phyloP scores from a whole-genome alignment of 176 grass and related monocot genomes.

The Aegilops speltoides region DNA sequence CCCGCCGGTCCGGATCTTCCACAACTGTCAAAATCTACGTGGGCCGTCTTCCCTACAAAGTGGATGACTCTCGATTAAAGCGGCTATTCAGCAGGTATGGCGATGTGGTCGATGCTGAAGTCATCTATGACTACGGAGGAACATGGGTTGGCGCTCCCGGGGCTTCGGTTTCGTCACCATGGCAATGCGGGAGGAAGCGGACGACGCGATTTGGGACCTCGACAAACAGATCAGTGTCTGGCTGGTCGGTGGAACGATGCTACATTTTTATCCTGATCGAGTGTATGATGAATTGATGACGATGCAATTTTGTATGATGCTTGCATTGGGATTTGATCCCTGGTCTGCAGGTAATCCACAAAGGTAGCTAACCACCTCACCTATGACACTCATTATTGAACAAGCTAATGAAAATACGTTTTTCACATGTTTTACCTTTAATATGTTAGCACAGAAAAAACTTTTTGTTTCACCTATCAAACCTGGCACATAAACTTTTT shows the following conservation, averaged over 20 bases:
- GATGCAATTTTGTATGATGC: not conserved
- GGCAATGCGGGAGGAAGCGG: not conserved
- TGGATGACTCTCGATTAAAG: not conserved
- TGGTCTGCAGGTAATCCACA: no score
- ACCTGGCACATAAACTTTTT: no score
- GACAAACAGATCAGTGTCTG: not conserved
- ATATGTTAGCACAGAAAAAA: no score
- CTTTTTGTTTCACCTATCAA: no score
- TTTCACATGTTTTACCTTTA: no score
- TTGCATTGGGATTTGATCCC: no score
- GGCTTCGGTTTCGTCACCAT: not conserved
- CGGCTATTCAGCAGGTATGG: not conserved
- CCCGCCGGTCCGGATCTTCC: conserved; percentile 22
- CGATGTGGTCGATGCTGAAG: not conserved
- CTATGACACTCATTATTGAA: no score
- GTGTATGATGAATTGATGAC: not conserved
- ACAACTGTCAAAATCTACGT: not conserved
- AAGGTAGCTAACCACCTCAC: no score
- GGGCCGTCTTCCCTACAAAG: not conserved
- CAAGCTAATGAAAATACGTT: no score
- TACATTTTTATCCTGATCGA: no score
- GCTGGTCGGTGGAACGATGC: not conserved
- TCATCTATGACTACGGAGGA: not conserved
- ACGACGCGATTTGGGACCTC: not conserved
- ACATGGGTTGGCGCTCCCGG: not conserved